Base-by-base conservation (phyloP, 2,329 filamentous ascomycete genomes). In the Lecanicillium sp. region DNA sequence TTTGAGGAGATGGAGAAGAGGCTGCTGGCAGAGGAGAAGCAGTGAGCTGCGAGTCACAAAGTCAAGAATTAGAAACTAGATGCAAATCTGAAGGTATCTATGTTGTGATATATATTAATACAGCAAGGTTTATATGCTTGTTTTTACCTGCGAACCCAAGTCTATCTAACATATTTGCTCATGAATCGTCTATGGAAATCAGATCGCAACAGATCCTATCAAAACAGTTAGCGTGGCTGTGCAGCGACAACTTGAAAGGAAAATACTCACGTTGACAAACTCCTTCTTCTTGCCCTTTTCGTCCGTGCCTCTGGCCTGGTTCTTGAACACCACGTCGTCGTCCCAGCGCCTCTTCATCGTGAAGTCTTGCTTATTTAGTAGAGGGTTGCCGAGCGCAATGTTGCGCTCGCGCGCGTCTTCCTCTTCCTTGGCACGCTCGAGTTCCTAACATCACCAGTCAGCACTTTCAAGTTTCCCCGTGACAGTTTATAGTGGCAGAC, bases 111-210 rank as follows among this genome's bases (percentile, higher is more conserved):
- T 60, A 58, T 50, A 46, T 48, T 51, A n/a, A 54, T 56, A 52
- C 58, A 57, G n/a, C 30, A 17, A 41, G 21, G 11, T 36, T 2
- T 24, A n/a, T 40, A 39, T 39, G 30, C 19, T 33, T 30, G 23
- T 33, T 26, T n/a, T 23, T 14, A 3, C 9, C 4, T 9, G 12
- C 26, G 12, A 29, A 29, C 26, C 7, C 7, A 29, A 29, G 12
- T 56, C 55, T 68, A 81, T 64, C 77, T 69, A 53, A 82, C 78
- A 55, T 81, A 82, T 60, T 81, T 81, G 67, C 67, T 74, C 93
- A 98, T 98, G 67, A 98, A 98, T 54, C 90, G 84, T 70, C 90
- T 93, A 73, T 98, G 93, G 67, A 98, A 98, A 67, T 98, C 93
- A 24, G 90, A 96, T 53, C 91, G 83, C 54, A 97, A 71, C 61